Percentiles rank a stretch among this genome's conserved stretches.
phyloP scores from a whole-genome alignment of 805 yeast genomes.

The Wickerhamomyces canadensis region DNA sequence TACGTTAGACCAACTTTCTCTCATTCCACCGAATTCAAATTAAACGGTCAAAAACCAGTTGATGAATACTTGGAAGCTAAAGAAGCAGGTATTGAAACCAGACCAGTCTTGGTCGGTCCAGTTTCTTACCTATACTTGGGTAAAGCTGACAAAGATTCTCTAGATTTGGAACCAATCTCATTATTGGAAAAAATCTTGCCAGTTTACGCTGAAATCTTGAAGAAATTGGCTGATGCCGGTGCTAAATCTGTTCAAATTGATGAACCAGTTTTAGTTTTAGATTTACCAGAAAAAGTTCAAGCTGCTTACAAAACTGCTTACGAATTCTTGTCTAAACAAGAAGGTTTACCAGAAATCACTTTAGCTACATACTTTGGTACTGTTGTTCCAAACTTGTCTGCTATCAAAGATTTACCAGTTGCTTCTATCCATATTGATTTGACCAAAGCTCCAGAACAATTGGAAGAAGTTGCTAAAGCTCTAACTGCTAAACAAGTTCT shows the following conservation, averaged over 20 bases:
- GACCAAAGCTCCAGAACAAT: slow-evolving; percentile 94
- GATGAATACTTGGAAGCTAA: slow-evolving; percentile 98
- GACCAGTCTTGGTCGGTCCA: slow-evolving; percentile 97
- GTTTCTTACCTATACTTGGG: slow-evolving; percentile 92
- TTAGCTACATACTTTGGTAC: slow-evolving; percentile 97
- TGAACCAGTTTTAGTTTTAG: slow-evolving; percentile 95
- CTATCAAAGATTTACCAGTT: slow-evolving; percentile 87
- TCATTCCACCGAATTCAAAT: slow-evolving; percentile 90
- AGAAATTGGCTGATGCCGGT: slow-evolving; percentile 89
- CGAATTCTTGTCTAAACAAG: slow-evolving; percentile 62
- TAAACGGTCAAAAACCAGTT: slow-evolving; percentile 94
- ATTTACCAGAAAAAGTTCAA: slow-evolving; percentile 78
- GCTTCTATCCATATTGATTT: slow-evolving; percentile 96
- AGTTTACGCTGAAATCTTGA: slow-evolving; percentile 83
- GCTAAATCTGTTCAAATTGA: slow-evolving; percentile 94
- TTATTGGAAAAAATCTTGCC: slow-evolving; percentile 87
- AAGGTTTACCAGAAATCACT: slow-evolving; percentile 71
- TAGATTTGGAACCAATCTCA: slow-evolving; percentile 89
- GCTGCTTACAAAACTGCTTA: slow-evolving; percentile 86
- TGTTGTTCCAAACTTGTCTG: slow-evolving; percentile 90
- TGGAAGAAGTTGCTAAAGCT: slow-evolving; percentile 70
- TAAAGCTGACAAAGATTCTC: slow-evolving; percentile 97
- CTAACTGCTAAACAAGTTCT: slow-evolving; percentile 67
- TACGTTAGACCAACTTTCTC: slow-evolving; percentile 99
- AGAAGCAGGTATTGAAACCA: slow-evolving; percentile 90